Evolutionary conservation across 495 filamentous ascomycete species (phyloP), one percentile per base, ranked within the genome.

Genomic region (Podospora bellae-mahoneyi): DNA sequence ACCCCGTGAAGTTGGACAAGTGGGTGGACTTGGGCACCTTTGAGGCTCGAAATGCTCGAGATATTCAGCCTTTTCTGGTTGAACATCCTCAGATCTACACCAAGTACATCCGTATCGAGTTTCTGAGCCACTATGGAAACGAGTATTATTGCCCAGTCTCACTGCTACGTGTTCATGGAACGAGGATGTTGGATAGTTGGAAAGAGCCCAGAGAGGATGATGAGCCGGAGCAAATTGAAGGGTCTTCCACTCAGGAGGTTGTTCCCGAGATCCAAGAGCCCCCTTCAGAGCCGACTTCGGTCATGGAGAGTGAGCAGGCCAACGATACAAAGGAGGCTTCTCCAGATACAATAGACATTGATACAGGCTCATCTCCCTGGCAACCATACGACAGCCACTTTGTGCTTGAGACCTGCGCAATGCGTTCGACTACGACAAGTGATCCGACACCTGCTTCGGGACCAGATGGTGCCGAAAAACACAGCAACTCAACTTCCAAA

Each of bases 61-160:
- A 96, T 67, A 90, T 99, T 27, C 95, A 99, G 78, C 91, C 95
- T 0, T 99, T 99, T 74, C 80, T 94, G 28, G 84, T 99, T 32
- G 90, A 95, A 74, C 93, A 97, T 73, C 93, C 95, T 53, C 87
- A 93, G 64, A 97, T 98, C 59, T 99, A 95, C 90, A 93, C 95
- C 65, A 87, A 93, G 66, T 99, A 98, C 78, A 75, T 99, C 28
- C 86, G 91, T 44, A 86, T 98, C 68, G 95, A 99, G 78, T 93
- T 97, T 69, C 79, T 99, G 67, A 92, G 85, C 5, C 95, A 99
- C 75, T 98, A 94, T 79, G 95, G 95, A 15, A 92, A 93, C 74
- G 95, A 99, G 75, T 98, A 91, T 75, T 99, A 94, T 79, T 99
- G 95, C 69, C 95, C 95, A 3, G 78, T 99, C 48, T 97, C 92